Conservation (phyloP, 306 rosid genomes). For the Vigna nakashimae region DNA sequence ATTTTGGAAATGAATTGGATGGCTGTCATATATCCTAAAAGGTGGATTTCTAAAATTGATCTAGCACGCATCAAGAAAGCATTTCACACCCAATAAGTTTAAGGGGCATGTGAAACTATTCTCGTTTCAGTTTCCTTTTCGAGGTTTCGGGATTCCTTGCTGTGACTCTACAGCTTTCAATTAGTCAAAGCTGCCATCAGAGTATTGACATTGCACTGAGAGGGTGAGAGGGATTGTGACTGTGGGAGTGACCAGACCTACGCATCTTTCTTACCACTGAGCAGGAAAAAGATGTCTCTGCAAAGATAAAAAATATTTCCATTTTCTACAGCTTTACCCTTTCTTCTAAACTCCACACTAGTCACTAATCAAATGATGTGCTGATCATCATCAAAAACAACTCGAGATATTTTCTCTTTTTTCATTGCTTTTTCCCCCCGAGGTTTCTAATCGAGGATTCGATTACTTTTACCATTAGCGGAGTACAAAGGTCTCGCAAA, state of each 20-base stretch:
- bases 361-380: constrained; percentile 25
- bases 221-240: constrained; percentile 45
- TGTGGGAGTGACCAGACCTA: constrained; percentile 49
- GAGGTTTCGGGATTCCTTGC: constrained; percentile 50
- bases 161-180: constrained; percentile 48
- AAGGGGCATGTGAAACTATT: constrained; percentile 51
- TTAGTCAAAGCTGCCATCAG: constrained; percentile 57
- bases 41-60: constrained; percentile 39
- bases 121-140: constrained; percentile 45
- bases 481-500: constrained; percentile 34
- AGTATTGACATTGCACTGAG: constrained; percentile 52
- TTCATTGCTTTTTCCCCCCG: neutral
- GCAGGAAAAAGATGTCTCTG: constrained; percentile 43
- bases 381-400: constrained; percentile 16
- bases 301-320: constrained; percentile 35
- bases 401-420: constrained; percentile 7
- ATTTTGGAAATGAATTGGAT: neutral
- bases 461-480: constrained; percentile 47
- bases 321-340: constrained; percentile 22
- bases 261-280: constrained; percentile 12
- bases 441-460: constrained; percentile 39
- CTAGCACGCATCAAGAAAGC: constrained; percentile 39
- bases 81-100: constrained; percentile 39
- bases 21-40: neutral
- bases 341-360: constrained; percentile 1